These are phyloP conservation scores for Anthracocystis walkeri DNA, from an alignment of 1,284 basidiomycete species.

Conservation along the genomic window DNA sequence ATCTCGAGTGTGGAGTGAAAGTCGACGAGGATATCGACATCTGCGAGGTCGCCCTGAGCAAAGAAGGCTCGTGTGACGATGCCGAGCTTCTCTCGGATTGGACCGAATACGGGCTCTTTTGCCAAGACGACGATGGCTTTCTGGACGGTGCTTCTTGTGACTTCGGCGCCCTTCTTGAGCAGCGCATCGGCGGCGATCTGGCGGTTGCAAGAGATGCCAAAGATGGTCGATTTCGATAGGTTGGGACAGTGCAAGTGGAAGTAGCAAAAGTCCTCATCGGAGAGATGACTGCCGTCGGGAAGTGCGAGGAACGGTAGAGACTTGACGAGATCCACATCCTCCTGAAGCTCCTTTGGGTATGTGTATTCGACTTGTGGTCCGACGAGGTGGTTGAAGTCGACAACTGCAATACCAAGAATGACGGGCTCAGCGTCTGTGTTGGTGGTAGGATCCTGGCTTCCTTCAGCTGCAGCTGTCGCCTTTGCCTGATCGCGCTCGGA, in stretches of 20 bases:
- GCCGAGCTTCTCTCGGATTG: constrained; percentile 85
- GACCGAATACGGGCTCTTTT: constrained; percentile 70
- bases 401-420: constrained; percentile 66
- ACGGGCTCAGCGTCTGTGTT: constrained; percentile 20
- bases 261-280: constrained; percentile 94
- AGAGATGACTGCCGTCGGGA: constrained; percentile 94
- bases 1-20: constrained; percentile 68
- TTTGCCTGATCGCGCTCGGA: constrained; percentile 36
- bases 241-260: constrained; percentile 78
- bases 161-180: constrained; percentile 84
- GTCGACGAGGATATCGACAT: constrained; percentile 66
- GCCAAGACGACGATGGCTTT: constrained; percentile 97
- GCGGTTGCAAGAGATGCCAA: constrained; percentile 77
- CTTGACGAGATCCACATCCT: constrained; percentile 62
- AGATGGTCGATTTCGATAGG: constrained; percentile 47
- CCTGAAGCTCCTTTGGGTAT: constrained; percentile 55
- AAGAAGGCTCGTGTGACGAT: constrained; percentile 79
- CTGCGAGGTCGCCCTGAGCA: constrained; percentile 65
- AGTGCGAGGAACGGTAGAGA: constrained; percentile 94
- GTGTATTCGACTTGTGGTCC: constrained; percentile 67
- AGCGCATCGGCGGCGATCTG: constrained; percentile 87
- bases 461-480: constrained; percentile 25
- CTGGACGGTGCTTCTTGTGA: constrained; percentile 95
- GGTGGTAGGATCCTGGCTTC: neutral
- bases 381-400: constrained; percentile 68